Evolutionary conservation across 2,329 filamentous ascomycete genomes (phyloP), one percentile per base, ranked within the genome.

Genomic region (Aspergillus cejpii): DNA sequence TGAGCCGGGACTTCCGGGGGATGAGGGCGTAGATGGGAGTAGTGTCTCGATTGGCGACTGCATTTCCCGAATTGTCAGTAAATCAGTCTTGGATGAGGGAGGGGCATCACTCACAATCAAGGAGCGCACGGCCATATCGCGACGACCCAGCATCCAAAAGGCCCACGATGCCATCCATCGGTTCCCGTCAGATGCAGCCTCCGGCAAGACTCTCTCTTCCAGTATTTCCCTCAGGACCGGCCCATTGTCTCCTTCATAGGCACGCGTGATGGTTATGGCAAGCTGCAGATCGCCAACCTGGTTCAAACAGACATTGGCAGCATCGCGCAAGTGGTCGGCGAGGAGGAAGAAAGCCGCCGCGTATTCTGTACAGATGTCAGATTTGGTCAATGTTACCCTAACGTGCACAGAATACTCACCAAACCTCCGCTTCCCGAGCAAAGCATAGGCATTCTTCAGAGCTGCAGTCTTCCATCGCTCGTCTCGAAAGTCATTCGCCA

Each of bases 161-260:
- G 87, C 87, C 92, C 92, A 98, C 0, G 86, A 92, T 8, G 90
- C 87, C 47, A 95, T 79, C 91, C 92, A 98, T 45, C 91, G 78
- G 60, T 98, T 91, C 2, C 88, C 88, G 51, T 91, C 83, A 31
- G 81, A 77, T 0, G 85, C 81, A 14, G 92, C 92, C 50, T 86
- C 70, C 0, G 82, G 79, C 0, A 97, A 73, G 1, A 97, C 79
- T 49, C 84, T 85, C 8, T 94, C 85, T 57, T 87, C 80, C 1
- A 98, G 72, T 6, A 98, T 74, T 45, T 79, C 80, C 20, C 76
- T 76, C 2, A 97, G 64, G 0, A 92, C 79, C 0, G 83, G 81
- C 0, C 87, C 86, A 17, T 82, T 75, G 47, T 96, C 90, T 3
- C 89, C 89, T 58, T 91, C 88, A 54, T 95, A 94, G 2, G 94